Evolutionary conservation across 352 stramenopile species (phyloP), one percentile per base, ranked within the genome.

Genomic region (Globisporangium spiculum): DNA sequence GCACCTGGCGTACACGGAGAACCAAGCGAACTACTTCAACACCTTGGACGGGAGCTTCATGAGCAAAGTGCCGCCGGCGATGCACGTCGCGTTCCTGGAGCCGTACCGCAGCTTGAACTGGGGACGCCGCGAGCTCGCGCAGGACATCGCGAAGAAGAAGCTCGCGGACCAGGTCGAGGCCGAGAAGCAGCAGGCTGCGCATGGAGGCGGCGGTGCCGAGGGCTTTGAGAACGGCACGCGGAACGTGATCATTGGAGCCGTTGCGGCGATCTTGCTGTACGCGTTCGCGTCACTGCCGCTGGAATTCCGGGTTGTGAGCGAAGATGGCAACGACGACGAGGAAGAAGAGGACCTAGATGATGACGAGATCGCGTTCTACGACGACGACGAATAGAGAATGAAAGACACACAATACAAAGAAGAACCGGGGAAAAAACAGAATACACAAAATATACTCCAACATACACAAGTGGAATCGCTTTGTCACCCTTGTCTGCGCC

Each of bases 41-140:
- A 65, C 78, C 24, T 57, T 84, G 8, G 70, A 81, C 48, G 48
- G 65, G 18, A 82, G 73, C 48, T 93, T 93, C 66, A 92, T 93
- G 83, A 85, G 81, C 60, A 88, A 92, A 44, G 83, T 93, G 46
- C 70, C 83, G 2, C 44, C 75, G 16, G 70, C 80, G 4, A 66
- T 88, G 56, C 80, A 91, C 38, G 73, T 92, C 18, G 76, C 82
- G 52, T 94, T 94, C 72, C 59, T 94, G 10, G 71, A 88, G 67
- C 88, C 88, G 57, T 96, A 94, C 65, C 81, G 81, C 32, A 96
- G 86, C 67, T 68, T 96, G 27, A 88, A 94, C 69, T 96, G 88
- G 88, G 84, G 85, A 63, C 84, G 85, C 24, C 86, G 86, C n/a
- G 84, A 88, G 56, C 66, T 92, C 22, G 68, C 79, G n/a, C 70